These are phyloP conservation scores for Pseudovirgaria hyperparasitica DNA, from an alignment of 2,329 filamentous ascomycete genomes.

Conservation along the genomic window DNA sequence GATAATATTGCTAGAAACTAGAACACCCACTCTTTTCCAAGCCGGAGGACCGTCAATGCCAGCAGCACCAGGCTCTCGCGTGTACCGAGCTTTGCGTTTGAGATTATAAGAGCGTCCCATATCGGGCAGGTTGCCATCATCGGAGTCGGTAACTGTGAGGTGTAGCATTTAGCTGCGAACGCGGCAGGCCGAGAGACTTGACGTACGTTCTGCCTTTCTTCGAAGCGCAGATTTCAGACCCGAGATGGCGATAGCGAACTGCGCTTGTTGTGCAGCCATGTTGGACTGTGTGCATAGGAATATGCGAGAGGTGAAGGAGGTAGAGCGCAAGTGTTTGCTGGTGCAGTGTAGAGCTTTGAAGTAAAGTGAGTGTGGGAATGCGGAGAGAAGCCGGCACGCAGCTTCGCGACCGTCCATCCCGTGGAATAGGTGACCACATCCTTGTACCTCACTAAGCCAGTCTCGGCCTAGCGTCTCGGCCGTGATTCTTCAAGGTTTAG, in stretches of 20 bases:
- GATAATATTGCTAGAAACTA: background rate
- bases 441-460: too few relatives aligned
- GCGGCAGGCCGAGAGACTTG: constrained; percentile 1
- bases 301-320: background rate
- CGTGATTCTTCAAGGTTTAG: too few relatives aligned
- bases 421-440: too few relatives aligned
- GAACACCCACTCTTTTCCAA: constrained; percentile 53
- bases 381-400: background rate
- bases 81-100: constrained; percentile 60
- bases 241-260: constrained; percentile 27
- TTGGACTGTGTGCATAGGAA: constrained; percentile 5
- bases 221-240: constrained; percentile 23
- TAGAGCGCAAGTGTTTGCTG: background rate
- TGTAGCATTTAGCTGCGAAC: constrained; percentile 1
- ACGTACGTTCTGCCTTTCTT: constrained; percentile 17
- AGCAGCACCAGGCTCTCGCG: constrained; percentile 57
- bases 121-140: constrained; percentile 55
- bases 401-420: too few relatives aligned
- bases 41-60: constrained; percentile 45
- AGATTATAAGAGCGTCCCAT: constrained; percentile 71
- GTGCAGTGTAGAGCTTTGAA: background rate
- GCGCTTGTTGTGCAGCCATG: constrained; percentile 27
- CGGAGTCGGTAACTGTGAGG: constrained; percentile 59
- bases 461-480: too few relatives aligned
- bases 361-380: background rate